These are phyloP conservation scores for Pythium aquatile DNA, from an alignment of 352 stramenopile genomes.

Conservation along the genomic window DNA sequence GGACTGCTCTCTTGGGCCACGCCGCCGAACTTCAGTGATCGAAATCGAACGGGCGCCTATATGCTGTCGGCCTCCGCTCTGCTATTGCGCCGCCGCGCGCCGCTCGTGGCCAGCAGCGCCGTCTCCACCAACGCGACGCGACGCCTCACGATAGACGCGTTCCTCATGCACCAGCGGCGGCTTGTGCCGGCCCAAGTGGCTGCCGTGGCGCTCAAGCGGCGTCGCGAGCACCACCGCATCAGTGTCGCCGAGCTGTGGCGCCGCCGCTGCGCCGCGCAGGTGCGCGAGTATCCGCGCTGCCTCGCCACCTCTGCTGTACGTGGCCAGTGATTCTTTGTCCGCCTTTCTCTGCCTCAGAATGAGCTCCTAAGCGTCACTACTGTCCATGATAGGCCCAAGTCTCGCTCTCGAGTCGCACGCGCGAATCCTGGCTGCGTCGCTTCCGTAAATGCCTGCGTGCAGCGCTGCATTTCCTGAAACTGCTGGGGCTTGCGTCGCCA, in stretches of 20 bases:
- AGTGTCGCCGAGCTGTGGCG: conserved; percentile 16
- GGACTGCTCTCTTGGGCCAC: background rate
- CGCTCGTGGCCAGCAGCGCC: background rate
- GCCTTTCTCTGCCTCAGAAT: no score
- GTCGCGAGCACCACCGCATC: conserved; percentile 13
- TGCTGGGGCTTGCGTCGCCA: conserved; percentile 53
- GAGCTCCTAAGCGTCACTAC: no score
- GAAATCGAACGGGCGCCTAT: background rate
- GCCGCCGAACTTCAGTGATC: background rate
- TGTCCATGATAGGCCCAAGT: background rate
- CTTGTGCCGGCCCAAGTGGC: conserved; percentile 9
- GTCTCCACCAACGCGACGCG: background rate
- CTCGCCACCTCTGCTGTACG: conserved; percentile 24
- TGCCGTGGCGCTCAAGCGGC: conserved; percentile 18
- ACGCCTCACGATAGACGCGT: background rate
- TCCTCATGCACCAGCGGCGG: background rate
- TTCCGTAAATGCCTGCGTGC: conserved; percentile 49
- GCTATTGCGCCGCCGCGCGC: conserved; percentile 5
- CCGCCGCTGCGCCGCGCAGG: conserved; percentile 13
- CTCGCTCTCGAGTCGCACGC: background rate
- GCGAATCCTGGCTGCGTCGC: conserved; percentile 25
- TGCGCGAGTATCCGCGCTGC: conserved; percentile 18
- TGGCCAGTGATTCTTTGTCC: background rate
- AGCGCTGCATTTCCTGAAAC: conserved; percentile 53
- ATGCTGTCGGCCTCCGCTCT: conserved; percentile 13